phyloP scores from a whole-genome alignment of 352 stramenopile species.

The Globisporangium megalacanthum region DNA sequence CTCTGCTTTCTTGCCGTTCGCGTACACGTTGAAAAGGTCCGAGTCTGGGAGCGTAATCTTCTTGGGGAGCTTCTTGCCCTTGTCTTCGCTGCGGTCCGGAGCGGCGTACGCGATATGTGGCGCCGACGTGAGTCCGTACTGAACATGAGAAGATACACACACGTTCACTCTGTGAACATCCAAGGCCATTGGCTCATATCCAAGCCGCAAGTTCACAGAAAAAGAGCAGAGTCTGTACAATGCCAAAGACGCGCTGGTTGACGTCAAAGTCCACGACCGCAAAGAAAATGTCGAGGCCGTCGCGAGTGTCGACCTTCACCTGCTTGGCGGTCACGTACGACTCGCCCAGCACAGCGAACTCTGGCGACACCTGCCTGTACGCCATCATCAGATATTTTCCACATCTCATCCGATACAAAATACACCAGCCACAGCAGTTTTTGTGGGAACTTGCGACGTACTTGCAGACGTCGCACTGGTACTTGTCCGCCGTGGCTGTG shows the following conservation, averaged over 20 bases:
- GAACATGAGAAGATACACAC: not conserved
- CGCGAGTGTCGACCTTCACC: conserved; percentile 64
- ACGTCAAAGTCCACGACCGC: conserved; percentile 70
- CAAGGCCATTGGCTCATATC: too few relatives aligned
- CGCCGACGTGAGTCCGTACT: conserved; percentile 78
- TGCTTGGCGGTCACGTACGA: conserved; percentile 65
- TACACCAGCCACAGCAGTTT: not conserved
- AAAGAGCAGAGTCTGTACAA: conserved; percentile 22
- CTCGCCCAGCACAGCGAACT: conserved; percentile 59
- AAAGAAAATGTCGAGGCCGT: conserved; percentile 76
- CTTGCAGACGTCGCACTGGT: conserved; percentile 69
- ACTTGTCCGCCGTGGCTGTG: conserved; percentile 70
- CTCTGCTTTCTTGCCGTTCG: conserved; percentile 65
- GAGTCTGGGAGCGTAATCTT: conserved; percentile 48
- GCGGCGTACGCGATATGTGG: conserved; percentile 73
- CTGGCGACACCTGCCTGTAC: conserved; percentile 48
- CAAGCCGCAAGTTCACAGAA: not conserved
- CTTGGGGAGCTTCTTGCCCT: conserved; percentile 33
- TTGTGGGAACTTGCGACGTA: conserved; percentile 21
- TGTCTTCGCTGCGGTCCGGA: conserved; percentile 51
- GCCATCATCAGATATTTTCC: not conserved
- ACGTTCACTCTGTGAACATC: not conserved
- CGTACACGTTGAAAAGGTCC: conserved; percentile 80
- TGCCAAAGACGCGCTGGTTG: conserved; percentile 61
- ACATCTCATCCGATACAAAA: not conserved